Evolutionary conservation across 768 basidiomycete genomes (phyloP), one percentile per base, ranked within the genome.

Genomic region (Lepiota subincarnata): DNA sequence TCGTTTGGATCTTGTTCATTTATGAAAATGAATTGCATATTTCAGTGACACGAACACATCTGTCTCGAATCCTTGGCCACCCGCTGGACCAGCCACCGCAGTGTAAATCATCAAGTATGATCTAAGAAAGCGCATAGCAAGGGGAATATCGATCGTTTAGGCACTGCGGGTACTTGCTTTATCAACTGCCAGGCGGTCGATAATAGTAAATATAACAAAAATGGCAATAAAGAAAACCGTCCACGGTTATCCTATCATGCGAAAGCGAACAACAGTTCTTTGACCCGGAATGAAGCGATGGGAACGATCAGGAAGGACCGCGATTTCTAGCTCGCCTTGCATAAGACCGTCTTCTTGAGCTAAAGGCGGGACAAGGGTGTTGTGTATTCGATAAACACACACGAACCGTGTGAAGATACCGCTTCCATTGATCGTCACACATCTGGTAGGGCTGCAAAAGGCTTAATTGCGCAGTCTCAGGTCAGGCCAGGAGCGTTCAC

Each of bases 281-380:
- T 78, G 74, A 37, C 83, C 83, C n/a, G 75, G 69, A 58, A 83
- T 73, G 55, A 75, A 68, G 6, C 37, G 60, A 62, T 86, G 83
- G 5, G 81, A 75, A 16, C 72, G 69, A 57, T 86, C 83, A 6
- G 78, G 74, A 12, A 82, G 61, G 24, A 80, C 66, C 10, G 73
- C 71, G 19, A 82, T 68, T 59, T 83, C 80, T 35, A 84, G 62
- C 62, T 84, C 81, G n/a, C 81, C 82, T 19, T 70, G 66, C 70
- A 83, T 75, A 28, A 58, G 60, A 61, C 39, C 46, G 13, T 42
- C 40, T 20, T 36, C 34, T 24, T 54, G 52, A 14, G 49, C 36
- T n/a, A 48, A 40, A 6, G 50, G 10, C 16, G 50, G n/a, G 55
- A 53, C 40, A 36, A 58, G 34, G 59, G 55, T 44, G 60, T 51